Percentiles rank a stretch among this genome's conserved stretches.
Conservation (phyloP, 2,329 filamentous ascomycete species). For the Cordyceps pruinosa region DNA sequence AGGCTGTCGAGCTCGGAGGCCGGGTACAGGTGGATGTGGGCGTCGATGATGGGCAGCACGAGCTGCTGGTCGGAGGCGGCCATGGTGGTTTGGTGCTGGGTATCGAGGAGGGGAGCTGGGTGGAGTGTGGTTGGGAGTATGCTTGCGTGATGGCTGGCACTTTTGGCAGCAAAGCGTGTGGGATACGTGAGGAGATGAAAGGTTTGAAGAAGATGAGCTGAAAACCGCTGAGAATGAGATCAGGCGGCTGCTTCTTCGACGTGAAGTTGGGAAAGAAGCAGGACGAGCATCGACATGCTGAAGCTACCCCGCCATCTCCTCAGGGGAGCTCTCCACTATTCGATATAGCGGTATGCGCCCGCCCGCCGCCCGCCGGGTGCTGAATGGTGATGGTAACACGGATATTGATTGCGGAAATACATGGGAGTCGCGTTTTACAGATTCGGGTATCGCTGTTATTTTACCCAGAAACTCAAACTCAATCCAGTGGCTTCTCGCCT, state of each 20-base stretch:
- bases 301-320: slow-evolving; percentile 9
- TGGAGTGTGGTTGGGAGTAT: too few relatives aligned
- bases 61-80: slow-evolving; percentile 15
- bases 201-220: background rate
- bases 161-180: background rate
- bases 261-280: background rate
- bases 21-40: slow-evolving; percentile 87
- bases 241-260: background rate
- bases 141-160: too few relatives aligned
- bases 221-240: background rate
- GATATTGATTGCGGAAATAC: too few relatives aligned
- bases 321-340: slow-evolving; percentile 8
- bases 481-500: background rate
- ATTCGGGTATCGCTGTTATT: background rate
- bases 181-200: background rate
- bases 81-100: background rate
- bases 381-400: background rate
- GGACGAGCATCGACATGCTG: background rate
- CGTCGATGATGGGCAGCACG: slow-evolving; percentile 66
- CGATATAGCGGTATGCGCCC: background rate
- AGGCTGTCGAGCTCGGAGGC: slow-evolving; percentile 58
- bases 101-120: background rate
- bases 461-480: background rate
- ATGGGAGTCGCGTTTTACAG: too few relatives aligned
- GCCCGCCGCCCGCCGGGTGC: background rate